Conservation (phyloP, 2,329 filamentous ascomycete genomes). For the Stylonectria norvegica region DNA sequence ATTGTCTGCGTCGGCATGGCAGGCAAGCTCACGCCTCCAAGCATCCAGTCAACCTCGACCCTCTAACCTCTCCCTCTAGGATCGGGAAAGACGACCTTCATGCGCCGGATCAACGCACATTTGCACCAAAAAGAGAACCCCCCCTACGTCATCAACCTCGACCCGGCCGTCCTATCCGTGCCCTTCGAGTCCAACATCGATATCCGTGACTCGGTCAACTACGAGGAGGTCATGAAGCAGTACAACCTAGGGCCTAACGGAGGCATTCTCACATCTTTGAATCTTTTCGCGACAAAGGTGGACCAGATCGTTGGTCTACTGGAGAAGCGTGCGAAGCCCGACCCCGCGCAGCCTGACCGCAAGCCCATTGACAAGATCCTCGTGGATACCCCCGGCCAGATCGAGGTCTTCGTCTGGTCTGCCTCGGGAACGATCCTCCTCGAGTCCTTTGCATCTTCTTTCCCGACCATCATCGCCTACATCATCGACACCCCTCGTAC, state of each 20-base stretch:
- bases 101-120: conserved; percentile 95
- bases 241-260: conserved; percentile 97
- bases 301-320: conserved; percentile 88
- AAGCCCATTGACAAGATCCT: conserved; percentile 77
- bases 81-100: conserved; percentile 99
- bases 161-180: conserved; percentile 88
- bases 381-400: conserved; percentile 94
- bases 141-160: conserved; percentile 95
- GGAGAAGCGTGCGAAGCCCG: conserved; percentile 77
- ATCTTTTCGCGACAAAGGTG: conserved; percentile 96
- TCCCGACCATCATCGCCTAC: conserved; percentile 96
- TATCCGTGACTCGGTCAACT: conserved; percentile 97
- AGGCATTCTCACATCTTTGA: conserved; percentile 90
- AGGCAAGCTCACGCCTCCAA: conserved; percentile 46
- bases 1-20: conserved; percentile 98
- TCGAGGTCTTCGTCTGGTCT: conserved; percentile 98
- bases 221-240: conserved; percentile 99
- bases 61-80: conserved; percentile 44
- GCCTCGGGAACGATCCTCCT: conserved; percentile 92
- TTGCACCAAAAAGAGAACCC: conserved; percentile 76
- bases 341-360: conserved; percentile 55
- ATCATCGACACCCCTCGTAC: conserved; percentile 95
- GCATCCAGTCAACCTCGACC: conserved; percentile 1
- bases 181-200: conserved; percentile 98
- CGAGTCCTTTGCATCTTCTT: conserved; percentile 86